Percentiles rank a stretch among this genome's conserved stretches.
phyloP scores from a whole-genome alignment of 768 basidiomycete genomes.

The Harrya chromipes region DNA sequence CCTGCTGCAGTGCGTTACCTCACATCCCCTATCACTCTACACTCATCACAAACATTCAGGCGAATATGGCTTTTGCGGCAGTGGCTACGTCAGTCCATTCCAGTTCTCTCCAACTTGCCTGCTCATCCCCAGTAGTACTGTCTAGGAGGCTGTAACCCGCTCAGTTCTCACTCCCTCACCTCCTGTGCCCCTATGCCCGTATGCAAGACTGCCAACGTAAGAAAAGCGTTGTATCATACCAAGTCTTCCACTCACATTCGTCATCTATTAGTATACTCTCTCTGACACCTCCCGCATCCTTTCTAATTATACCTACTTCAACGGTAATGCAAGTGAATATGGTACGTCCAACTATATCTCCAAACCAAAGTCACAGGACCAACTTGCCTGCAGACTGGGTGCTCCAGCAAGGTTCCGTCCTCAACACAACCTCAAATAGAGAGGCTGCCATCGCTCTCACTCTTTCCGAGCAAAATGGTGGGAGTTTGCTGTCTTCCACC shows the following conservation, averaged over 20 bases:
- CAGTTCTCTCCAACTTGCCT: not conserved
- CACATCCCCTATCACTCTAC: not conserved
- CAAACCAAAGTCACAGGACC: not conserved
- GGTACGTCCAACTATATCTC: conserved; percentile 35
- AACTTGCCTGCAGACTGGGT: conserved; percentile 55
- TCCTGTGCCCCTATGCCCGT: conserved; percentile 74
- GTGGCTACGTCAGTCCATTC: conserved; percentile 33
- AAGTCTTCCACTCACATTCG: not conserved
- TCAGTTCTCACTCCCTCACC: conserved; percentile 55
- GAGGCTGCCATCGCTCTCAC: conserved; percentile 62
- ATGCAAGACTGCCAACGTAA: conserved; percentile 60
- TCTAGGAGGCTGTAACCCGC: conserved; percentile 83
- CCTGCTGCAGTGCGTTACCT: conserved; percentile 42
- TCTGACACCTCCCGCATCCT: conserved; percentile 63
- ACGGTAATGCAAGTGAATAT: conserved; percentile 72
- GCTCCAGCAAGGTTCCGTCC: conserved; percentile 61
- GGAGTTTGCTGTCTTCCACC: conserved; percentile 76
- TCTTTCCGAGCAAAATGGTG: conserved; percentile 68
- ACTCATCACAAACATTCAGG: conserved; percentile 28
- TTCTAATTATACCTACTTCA: conserved; percentile 60
- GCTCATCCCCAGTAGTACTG: conserved; percentile 54
- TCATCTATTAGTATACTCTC: conserved; percentile 55
- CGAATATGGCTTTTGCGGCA: conserved; percentile 55
- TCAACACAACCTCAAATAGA: conserved; percentile 58
- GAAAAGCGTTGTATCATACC: conserved; percentile 11